Evolutionary conservation across 2,329 filamentous ascomycete genomes (phyloP).

Genomic region (Harringtonia aguacate): DNA sequence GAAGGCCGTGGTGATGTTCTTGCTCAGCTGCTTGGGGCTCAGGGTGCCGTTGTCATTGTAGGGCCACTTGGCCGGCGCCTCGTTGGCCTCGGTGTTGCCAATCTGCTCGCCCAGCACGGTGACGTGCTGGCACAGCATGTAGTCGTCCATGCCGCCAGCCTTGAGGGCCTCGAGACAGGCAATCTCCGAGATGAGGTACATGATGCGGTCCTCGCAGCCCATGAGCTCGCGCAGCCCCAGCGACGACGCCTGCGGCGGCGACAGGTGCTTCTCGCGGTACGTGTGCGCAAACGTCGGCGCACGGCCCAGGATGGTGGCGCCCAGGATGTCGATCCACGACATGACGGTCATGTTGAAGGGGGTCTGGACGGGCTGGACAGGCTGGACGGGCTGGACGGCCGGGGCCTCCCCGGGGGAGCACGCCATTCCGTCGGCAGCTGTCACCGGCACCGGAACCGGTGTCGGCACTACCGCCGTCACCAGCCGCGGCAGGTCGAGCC

Average conservation of each 20-base stretch:
- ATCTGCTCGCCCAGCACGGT: constrained; percentile 81
- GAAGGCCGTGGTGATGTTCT: constrained; percentile 85
- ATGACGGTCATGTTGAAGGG: constrained; percentile 94
- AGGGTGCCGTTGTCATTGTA: constrained; percentile 64
- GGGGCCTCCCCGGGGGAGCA: too few relatives aligned
- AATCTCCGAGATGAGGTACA: constrained; percentile 97
- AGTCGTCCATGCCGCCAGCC: constrained; percentile 70
- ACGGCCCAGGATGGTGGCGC: constrained; percentile 79
- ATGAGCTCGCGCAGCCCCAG: constrained; percentile 82
- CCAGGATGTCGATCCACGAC: constrained; percentile 94
- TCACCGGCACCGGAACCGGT: too few relatives aligned
- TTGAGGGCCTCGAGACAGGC: constrained; percentile 90
- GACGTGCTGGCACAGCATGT: constrained; percentile 81
- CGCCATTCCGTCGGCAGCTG: too few relatives aligned
- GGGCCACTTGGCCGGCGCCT: constrained; percentile 45
- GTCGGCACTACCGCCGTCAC: constrained; percentile 36
- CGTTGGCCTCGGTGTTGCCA: constrained; percentile 61
- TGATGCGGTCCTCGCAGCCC: constrained; percentile 94
- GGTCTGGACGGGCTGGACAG: constrained; percentile 46
- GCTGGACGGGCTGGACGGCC: constrained; percentile 16
- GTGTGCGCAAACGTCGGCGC: constrained; percentile 84
- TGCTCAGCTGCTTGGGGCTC: constrained; percentile 70
- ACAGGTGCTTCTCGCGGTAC: constrained; percentile 91
- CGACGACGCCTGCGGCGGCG: constrained; percentile 44
- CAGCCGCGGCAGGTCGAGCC: constrained; percentile 65